Percentiles rank a stretch among this genome's conserved stretches.
Evolutionary conservation across 257 asterid genomes (phyloP).

Genomic region (Catharanthus roseus): DNA sequence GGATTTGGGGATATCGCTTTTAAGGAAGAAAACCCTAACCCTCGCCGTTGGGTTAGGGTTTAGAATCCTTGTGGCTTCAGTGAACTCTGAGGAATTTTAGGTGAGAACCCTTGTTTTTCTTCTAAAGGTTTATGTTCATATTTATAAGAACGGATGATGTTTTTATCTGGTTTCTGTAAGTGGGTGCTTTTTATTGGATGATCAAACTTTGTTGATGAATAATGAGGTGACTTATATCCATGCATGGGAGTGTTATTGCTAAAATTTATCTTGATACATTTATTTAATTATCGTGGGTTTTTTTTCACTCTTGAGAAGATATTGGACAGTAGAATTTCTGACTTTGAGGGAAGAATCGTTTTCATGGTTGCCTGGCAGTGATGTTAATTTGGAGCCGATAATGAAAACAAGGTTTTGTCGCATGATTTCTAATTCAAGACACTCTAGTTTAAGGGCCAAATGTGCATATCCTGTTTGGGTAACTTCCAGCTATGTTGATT

Average conservation of each 20-base stretch:
- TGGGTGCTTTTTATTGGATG: not conserved
- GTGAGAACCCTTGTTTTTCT: constrained; percentile 1
- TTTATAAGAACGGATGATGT: not conserved
- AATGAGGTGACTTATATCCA: not conserved
- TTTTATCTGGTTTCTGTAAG: not conserved
- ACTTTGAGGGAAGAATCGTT: not conserved
- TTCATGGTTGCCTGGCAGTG: not conserved
- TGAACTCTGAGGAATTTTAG: not conserved
- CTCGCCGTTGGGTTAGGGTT: constrained; percentile 18
- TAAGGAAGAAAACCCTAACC: constrained; percentile 5
- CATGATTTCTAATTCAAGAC: not conserved
- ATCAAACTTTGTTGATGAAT: not conserved
- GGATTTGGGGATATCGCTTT: not conserved
- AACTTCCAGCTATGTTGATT: not conserved
- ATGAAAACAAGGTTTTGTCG: not conserved
- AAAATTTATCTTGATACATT: not conserved
- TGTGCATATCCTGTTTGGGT: not conserved
- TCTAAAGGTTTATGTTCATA: not conserved
- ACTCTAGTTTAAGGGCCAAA: not conserved
- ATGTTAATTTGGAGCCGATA: not conserved
- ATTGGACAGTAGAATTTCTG: not conserved
- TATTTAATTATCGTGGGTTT: not conserved
- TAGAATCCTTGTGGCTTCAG: not conserved
- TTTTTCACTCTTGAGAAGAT: not conserved
- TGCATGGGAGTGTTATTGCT: not conserved